Percentiles rank a stretch among this genome's conserved stretches.
phyloP scores from a whole-genome alignment of 371 early-diverging fungal species.

The Circinella umbellata region DNA sequence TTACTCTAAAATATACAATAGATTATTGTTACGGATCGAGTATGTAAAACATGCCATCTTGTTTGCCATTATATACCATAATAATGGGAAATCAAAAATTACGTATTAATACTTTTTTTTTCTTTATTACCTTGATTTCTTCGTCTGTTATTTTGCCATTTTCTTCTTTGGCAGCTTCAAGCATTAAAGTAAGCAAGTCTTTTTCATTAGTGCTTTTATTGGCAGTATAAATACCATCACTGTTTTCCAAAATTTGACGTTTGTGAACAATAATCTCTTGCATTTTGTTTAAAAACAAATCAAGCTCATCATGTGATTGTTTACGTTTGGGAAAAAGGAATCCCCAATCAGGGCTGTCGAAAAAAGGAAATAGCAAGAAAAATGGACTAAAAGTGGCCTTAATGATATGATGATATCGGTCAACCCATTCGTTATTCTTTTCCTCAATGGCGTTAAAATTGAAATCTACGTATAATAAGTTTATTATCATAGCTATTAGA shows the following conservation, averaged over 20 bases:
- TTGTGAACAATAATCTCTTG: slow-evolving; percentile 6
- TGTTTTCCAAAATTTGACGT: neutral
- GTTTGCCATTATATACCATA: neutral
- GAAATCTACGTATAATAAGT: slow-evolving; percentile 7
- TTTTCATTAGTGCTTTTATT: slow-evolving; percentile 16
- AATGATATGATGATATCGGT: too few relatives aligned
- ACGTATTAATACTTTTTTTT: too few relatives aligned
- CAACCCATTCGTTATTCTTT: slow-evolving; percentile 15
- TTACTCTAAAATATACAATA: slow-evolving; percentile 2
- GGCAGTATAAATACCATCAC: too few relatives aligned
- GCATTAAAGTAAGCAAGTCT: slow-evolving; percentile 56
- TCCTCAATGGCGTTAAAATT: slow-evolving; percentile 18
- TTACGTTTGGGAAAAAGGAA: slow-evolving; percentile 29
- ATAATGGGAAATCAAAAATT: neutral
- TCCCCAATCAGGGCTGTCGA: slow-evolving; percentile 14
- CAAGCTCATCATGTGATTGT: slow-evolving; percentile 11
- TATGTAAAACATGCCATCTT: neutral
- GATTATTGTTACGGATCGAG: too few relatives aligned
- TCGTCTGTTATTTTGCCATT: slow-evolving; percentile 27
- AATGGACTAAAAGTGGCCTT: slow-evolving; percentile 8
- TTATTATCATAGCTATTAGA: neutral
- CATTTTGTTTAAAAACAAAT: slow-evolving; percentile 12
- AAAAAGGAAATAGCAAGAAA: slow-evolving; percentile 25
- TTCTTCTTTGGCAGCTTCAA: slow-evolving; percentile 27
- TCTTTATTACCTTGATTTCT: slow-evolving; percentile 25